Conservation (phyloP, 2,329 filamentous ascomycete species). For the Aspergillus fructus region DNA sequence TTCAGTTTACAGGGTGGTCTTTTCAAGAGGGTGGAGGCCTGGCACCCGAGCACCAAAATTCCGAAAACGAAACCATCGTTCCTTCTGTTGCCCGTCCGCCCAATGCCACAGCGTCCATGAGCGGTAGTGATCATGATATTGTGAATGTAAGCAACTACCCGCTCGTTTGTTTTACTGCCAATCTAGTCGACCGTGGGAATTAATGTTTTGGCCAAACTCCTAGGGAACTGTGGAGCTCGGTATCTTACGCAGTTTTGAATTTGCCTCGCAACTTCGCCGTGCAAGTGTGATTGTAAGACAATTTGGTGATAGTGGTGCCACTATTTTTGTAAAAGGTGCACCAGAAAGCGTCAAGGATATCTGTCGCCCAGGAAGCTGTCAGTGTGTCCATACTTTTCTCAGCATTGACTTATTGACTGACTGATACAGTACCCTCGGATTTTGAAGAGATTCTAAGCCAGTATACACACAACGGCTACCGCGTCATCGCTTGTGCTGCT, state of each 20-base stretch:
- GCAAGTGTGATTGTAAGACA: slow-evolving; percentile 90
- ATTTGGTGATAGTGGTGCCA: slow-evolving; percentile 79
- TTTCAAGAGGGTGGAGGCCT: slow-evolving; percentile 82
- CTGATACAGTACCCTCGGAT: slow-evolving; percentile 67
- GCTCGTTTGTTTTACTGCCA: not conserved
- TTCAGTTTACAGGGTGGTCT: slow-evolving; percentile 89
- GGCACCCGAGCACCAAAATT: slow-evolving; percentile 61
- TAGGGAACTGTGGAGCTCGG: slow-evolving; percentile 72
- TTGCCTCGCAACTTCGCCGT: slow-evolving; percentile 85
- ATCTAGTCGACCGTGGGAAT: not conserved
- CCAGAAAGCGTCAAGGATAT: slow-evolving; percentile 97
- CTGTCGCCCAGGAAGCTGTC: slow-evolving; percentile 76
- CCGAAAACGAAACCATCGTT: slow-evolving; percentile 69
- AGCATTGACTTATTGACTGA: slow-evolving; percentile 23
- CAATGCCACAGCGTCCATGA: slow-evolving; percentile 51
- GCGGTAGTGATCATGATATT: slow-evolving; percentile 38
- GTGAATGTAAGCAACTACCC: slow-evolving; percentile 19
- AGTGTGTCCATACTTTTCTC: slow-evolving; percentile 34
- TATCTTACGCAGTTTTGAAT: slow-evolving; percentile 89
- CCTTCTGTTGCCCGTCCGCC: slow-evolving; percentile 90
- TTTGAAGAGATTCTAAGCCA: slow-evolving; percentile 86
- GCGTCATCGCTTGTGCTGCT: slow-evolving; percentile 92
- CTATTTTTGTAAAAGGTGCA: slow-evolving; percentile 93
- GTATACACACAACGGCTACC: slow-evolving; percentile 94
- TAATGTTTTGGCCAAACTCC: not conserved